Conservation (phyloP, 2,329 filamentous ascomycete species). For the Neofusicoccum kwambonambiense region DNA sequence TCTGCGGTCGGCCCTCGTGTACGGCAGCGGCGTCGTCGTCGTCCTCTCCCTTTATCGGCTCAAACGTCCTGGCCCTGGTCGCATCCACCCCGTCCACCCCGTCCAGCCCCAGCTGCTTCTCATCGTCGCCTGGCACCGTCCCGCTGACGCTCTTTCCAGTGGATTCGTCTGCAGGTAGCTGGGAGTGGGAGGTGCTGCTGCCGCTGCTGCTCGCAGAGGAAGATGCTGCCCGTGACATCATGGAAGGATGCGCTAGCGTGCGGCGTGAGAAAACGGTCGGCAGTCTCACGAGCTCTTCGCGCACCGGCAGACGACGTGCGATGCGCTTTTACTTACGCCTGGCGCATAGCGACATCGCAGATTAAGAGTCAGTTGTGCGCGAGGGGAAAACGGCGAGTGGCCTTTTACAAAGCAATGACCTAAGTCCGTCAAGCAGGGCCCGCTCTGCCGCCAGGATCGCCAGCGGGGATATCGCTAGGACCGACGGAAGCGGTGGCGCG, state of each 20-base stretch:
- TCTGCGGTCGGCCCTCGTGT: not conserved
- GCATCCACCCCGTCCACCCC: not conserved
- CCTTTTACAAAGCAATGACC: slow-evolving; percentile 11
- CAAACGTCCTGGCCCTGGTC: slow-evolving; percentile 16
- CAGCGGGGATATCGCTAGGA: slow-evolving; percentile 6
- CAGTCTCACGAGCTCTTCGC: not conserved
- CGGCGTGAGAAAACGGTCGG: not conserved
- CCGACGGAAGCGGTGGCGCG: not conserved
- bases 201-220: not conserved
- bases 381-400: not conserved
- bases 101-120: slow-evolving; percentile 10
- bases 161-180: slow-evolving; percentile 1
- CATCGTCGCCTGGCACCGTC: not conserved
- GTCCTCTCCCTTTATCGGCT: slow-evolving; percentile 13
- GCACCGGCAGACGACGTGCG: not conserved
- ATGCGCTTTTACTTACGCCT: not conserved
- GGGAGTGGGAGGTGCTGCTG: not conserved
- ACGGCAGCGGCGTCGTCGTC: not conserved
- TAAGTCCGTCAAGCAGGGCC: slow-evolving; percentile 12
- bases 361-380: not conserved
- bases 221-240: slow-evolving; percentile 2
- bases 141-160: not conserved
- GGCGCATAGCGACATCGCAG: not conserved
- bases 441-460: slow-evolving; percentile 2
- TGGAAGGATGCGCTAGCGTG: not conserved